Evolutionary conservation across 1,284 basidiomycete species (phyloP), one percentile per base, ranked within the genome.

Genomic region (Athelia psychrophila): DNA sequence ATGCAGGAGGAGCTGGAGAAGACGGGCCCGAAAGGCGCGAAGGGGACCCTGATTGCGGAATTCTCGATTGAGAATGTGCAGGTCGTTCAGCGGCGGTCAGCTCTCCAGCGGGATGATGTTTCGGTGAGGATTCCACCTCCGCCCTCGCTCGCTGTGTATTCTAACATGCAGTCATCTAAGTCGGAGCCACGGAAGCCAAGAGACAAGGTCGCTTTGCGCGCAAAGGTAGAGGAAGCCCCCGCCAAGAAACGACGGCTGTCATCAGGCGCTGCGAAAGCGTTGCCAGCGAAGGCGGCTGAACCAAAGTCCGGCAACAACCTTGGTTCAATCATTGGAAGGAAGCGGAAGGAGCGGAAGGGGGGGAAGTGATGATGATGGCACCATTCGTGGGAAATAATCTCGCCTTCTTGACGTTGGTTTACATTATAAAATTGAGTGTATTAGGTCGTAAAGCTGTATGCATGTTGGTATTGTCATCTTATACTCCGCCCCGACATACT

Each of bases 31-130:
- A 76, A 71, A 61, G 77, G 73, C 59, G 69, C 57, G 25, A 80
- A 77, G 57, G 85, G 86, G 25, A 80, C 84, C 13, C 72, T 97
- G 48, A 86, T 96, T 57, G 83, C 94, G 27, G 94, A 97, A 71
- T 96, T 95, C 69, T 94, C 91, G 36, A 91, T 96, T 51, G 93
- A 98, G 76, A 97, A 98, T 62, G 77, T 93, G 3, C 90, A 95
- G 68, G 93, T 95, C 20, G 83, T 92, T 23, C 84, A 88, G 54
- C 74, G 89, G 51, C 75, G 90, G 55, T 73, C 75, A 47, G 76
- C 78, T 13, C 74, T 75, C 48, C 71, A 74, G 56, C 69, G 72
- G 49, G 72, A 74, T 44, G 60, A 59, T 35, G 51, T 51, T 50
- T 59, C 64, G 54, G 54, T 58, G 44, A 50, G 53, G n/a, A n/a